Base-by-base conservation (phyloP, 83 land plant genomes). In the Picea abies region DNA sequence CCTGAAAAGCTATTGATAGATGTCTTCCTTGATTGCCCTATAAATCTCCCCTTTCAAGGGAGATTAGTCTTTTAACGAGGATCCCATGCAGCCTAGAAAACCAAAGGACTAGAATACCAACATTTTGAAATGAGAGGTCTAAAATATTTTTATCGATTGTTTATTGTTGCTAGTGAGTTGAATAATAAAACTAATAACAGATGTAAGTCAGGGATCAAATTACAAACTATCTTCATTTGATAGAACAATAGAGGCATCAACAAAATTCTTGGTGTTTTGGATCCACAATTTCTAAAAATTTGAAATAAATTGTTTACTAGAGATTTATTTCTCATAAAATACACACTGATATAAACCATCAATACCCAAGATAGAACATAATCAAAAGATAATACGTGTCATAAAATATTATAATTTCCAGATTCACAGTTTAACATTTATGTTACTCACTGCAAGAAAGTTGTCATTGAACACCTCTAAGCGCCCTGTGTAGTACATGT, bases 401-500 rank as follows among this genome's bases (percentile, higher is more conserved):
- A 73, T 52, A 22, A 73, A 61, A 67, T 25, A 11, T 71, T 16
- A 25, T 4, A 25, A 60, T n/a, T n/a, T n/a, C n/a, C n/a, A n/a
- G n/a, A n/a, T n/a, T n/a, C n/a, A n/a, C n/a, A n/a, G n/a, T n/a
- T n/a, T 58, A 76, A 15, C 15, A 7, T n/a, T 82, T n/a, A 49
- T 37, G 41, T 23, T 14, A 93, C 94, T 85, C 87, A 96, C 99
- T 61, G 85, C 89, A 65, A 88, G n/a, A n/a, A n/a, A n/a, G n/a
- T n/a, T n/a, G n/a, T n/a, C n/a, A n/a, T n/a, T n/a, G n/a, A n/a
- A n/a, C n/a, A n/a, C n/a, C n/a, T n/a, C n/a, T n/a, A n/a, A n/a
- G n/a, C n/a, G n/a, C n/a, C n/a, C n/a, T n/a, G n/a, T n/a, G n/a
- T n/a, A n/a, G n/a, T n/a, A n/a, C n/a, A n/a, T n/a, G n/a, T n/a